Evolutionary conservation across 2,329 filamentous ascomycete genomes (phyloP).

Genomic region (Ophiostoma novo-ulmi): DNA sequence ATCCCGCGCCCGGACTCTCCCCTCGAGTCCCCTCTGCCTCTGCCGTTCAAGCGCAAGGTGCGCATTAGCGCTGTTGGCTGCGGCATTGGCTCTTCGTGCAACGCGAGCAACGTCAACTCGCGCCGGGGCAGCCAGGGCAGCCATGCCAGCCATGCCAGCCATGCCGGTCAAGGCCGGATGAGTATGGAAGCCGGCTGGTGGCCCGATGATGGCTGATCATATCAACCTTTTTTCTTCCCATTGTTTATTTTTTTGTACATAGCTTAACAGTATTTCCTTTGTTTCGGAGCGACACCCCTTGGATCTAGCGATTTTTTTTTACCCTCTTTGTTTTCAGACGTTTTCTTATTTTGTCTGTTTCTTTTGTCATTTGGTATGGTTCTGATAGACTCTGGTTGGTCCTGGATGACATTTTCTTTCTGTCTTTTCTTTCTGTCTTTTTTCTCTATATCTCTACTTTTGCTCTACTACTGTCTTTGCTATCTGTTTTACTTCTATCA

Average conservation of each 20-base stretch:
- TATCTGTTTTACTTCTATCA: not conserved
- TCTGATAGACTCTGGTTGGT: slow-evolving; percentile 7
- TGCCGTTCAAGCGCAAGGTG: slow-evolving; percentile 34
- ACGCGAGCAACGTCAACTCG: not conserved
- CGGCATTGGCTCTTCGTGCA: not conserved
- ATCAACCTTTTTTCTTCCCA: not conserved
- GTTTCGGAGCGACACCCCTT: not conserved
- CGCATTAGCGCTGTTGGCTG: slow-evolving; percentile 37
- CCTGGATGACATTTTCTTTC: not conserved
- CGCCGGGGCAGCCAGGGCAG: slow-evolving; percentile 1
- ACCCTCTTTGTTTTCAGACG: not conserved
- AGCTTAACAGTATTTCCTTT: not conserved
- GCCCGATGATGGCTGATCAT: slow-evolving; percentile 30
- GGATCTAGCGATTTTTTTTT: not conserved
- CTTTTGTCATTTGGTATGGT: not conserved
- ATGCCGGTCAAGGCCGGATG: slow-evolving; percentile 15
- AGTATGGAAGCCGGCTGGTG: slow-evolving; percentile 32
- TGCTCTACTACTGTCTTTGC: not conserved
- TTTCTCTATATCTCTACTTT: not conserved
- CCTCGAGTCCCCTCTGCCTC: slow-evolving; percentile 26
- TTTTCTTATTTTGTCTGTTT: not conserved
- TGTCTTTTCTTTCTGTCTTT: not conserved
- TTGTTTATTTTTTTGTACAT: not conserved
- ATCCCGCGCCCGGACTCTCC: slow-evolving; percentile 35
- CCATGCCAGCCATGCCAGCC: not conserved